These are phyloP conservation scores for Adenanthera pavonina DNA, from an alignment of 306 rosid genomes.

Conservation along the genomic window DNA sequence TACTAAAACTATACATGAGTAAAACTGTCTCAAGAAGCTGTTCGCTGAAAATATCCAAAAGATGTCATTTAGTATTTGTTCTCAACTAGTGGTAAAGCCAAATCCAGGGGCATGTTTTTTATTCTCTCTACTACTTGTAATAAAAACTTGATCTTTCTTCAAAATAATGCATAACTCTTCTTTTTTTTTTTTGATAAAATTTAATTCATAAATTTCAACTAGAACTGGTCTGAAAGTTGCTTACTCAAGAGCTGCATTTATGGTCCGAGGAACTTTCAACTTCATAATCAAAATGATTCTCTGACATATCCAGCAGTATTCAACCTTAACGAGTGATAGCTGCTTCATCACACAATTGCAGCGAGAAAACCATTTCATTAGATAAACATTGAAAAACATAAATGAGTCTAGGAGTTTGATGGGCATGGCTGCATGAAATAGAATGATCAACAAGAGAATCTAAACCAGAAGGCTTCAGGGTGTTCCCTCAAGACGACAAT, in stretches of 20 bases:
- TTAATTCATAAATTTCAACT: background rate
- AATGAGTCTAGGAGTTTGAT: background rate
- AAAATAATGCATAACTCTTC: background rate
- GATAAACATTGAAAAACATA: background rate
- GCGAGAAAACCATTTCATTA: background rate
- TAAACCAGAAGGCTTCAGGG: background rate
- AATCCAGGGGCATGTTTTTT: background rate
- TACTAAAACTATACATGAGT: too few relatives aligned
- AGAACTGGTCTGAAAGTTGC: too few relatives aligned
- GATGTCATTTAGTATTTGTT: background rate
- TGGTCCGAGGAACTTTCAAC: background rate
- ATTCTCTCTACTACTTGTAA: background rate
- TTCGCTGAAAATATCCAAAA: too few relatives aligned
- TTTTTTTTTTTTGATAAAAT: background rate
- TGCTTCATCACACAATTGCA: background rate
- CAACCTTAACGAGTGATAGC: background rate
- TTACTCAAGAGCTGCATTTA: too few relatives aligned
- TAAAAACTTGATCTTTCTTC: background rate
- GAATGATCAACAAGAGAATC: constrained; percentile 10
- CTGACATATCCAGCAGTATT: background rate
- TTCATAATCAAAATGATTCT: background rate
- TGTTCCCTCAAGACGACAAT: background rate
- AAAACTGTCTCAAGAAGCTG: too few relatives aligned
- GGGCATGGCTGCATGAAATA: background rate
- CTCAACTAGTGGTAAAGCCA: background rate